Conservation (phyloP, 345 rosid species). For the Melaleuca alternifolia region DNA sequence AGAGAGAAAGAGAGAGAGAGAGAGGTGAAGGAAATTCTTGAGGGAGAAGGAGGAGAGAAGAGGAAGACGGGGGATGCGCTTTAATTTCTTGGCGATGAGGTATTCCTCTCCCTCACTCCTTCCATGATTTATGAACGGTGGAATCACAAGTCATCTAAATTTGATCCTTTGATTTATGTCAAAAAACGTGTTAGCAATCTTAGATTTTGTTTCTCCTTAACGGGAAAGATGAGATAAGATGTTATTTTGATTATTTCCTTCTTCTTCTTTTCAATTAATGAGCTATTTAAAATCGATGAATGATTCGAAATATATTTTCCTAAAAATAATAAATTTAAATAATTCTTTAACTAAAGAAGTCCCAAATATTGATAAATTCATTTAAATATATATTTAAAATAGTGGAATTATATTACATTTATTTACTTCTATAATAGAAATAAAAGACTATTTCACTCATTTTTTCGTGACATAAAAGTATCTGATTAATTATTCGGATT, state of each 20-base stretch:
- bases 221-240: not conserved
- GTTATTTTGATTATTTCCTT: no score
- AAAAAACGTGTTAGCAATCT: not conserved
- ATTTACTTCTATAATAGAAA: no score
- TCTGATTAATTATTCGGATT: not conserved
- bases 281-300: not conserved
- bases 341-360: no score
- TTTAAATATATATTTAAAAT: no score
- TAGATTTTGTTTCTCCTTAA: not conserved
- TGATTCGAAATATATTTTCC: not conserved
- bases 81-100: not conserved
- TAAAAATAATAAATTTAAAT: no score
- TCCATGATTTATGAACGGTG: not conserved
- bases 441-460: not conserved
- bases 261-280: not conserved
- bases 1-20: not conserved
- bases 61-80: not conserved
- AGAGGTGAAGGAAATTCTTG: not conserved
- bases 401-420: no score
- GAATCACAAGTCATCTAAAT: not conserved
- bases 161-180: not conserved
- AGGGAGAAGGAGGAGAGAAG: not conserved
- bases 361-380: no score
- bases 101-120: not conserved
- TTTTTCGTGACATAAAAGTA: not conserved